Conservation (phyloP, 202 grass and related monocot genomes). For the Musa balbisiana region DNA sequence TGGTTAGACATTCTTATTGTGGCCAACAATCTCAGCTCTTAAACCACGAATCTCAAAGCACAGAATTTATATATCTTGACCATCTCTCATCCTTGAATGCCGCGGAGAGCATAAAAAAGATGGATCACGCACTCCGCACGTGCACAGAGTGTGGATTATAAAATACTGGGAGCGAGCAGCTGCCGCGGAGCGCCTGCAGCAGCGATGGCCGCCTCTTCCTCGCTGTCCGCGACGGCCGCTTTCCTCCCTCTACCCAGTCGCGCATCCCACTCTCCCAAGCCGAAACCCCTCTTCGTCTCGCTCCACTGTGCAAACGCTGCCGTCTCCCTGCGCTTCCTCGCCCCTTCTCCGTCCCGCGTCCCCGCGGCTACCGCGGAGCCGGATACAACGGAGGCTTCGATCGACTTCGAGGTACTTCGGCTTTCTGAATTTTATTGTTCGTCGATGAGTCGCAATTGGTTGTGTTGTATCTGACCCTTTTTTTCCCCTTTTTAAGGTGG, state of each 20-base stretch:
- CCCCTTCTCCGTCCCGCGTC: not conserved
- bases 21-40: too few species aligned
- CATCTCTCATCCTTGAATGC: too few species aligned
- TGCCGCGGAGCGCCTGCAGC: not conserved
- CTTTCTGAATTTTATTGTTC: not conserved
- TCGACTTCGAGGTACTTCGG: not conserved
- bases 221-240: not conserved
- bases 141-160: not conserved
- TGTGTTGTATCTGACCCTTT: not conserved
- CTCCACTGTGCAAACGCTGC: not conserved
- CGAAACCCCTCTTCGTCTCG: not conserved
- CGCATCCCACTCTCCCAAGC: not conserved
- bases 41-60: too few species aligned
- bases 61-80: too few species aligned
- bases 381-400: not conserved
- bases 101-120: too few species aligned
- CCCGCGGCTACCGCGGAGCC: not conserved
- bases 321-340: too few species aligned
- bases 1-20: too few species aligned
- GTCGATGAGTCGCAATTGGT: too few species aligned
- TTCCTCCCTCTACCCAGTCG: not conserved
- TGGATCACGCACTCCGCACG: not conserved
- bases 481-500: too few species aligned
- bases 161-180: not conserved
- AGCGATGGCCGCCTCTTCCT: slow-evolving; percentile 1